These are phyloP conservation scores for Globisporangium parvum DNA, from an alignment of 352 stramenopile species.

Conservation along the genomic window DNA sequence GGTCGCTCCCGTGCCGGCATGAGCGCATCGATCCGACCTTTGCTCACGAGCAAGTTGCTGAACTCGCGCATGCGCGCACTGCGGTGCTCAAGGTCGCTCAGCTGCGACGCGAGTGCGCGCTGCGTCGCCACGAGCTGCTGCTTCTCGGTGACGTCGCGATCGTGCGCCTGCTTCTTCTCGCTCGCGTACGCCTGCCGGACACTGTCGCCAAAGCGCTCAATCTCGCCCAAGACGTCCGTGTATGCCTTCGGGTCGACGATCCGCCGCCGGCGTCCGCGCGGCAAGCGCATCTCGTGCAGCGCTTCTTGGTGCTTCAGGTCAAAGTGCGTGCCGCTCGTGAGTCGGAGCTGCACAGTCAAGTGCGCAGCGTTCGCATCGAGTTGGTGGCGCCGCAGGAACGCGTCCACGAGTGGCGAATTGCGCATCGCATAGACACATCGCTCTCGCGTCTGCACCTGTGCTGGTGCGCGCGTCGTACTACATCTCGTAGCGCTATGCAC, in stretches of 20 bases:
- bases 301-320: slow-evolving; percentile 40
- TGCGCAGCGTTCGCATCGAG: slow-evolving; percentile 39
- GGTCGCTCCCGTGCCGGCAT: slow-evolving; percentile 10
- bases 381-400: slow-evolving; percentile 46
- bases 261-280: slow-evolving; percentile 30
- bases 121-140: slow-evolving; percentile 25
- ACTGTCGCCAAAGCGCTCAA: slow-evolving; percentile 47
- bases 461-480: not conserved
- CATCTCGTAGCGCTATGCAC: not conserved
- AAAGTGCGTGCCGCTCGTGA: slow-evolving; percentile 46
- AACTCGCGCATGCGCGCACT: slow-evolving; percentile 43
- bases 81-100: slow-evolving; percentile 30
- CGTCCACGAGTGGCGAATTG: slow-evolving; percentile 56
- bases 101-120: slow-evolving; percentile 30
- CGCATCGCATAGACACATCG: slow-evolving; percentile 54
- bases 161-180: slow-evolving; percentile 34
- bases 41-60: slow-evolving; percentile 65
- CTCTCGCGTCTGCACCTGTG: slow-evolving; percentile 36
- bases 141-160: slow-evolving; percentile 27
- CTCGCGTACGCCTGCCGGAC: slow-evolving; percentile 38
- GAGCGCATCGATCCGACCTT: slow-evolving; percentile 34
- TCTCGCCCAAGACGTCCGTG: slow-evolving; percentile 36
- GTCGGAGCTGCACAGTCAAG: slow-evolving; percentile 44
- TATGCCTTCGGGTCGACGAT: slow-evolving; percentile 49
- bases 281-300: slow-evolving; percentile 29